phyloP scores from a whole-genome alignment of 768 basidiomycete species.

The Hypholoma fasciculare region DNA sequence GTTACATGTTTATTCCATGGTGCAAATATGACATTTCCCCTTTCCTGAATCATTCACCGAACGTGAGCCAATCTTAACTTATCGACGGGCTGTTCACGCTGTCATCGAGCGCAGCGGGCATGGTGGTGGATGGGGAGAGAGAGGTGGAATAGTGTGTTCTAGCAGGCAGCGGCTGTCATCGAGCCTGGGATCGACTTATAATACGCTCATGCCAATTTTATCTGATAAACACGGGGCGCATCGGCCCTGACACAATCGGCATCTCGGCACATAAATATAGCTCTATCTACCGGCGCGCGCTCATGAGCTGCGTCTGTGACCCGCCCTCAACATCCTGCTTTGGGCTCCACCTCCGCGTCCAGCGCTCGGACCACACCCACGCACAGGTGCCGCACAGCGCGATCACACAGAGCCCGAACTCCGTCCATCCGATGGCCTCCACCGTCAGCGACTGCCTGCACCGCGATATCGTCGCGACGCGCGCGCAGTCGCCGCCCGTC shows the following conservation, averaged over 20 bases:
- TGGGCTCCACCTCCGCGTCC: constrained; percentile 16
- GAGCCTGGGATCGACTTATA: neutral
- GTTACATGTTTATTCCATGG: too few relatives aligned
- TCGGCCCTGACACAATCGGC: neutral
- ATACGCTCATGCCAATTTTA: constrained; percentile 2
- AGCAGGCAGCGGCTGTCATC: neutral
- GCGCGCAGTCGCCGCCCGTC: constrained; percentile 57
- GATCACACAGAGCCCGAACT: constrained; percentile 60
- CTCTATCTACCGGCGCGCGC: constrained; percentile 10
- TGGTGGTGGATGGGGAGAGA: neutral
- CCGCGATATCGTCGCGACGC: constrained; percentile 52
- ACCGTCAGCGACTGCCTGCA: constrained; percentile 76
- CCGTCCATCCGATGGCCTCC: constrained; percentile 76
- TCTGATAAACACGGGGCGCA: constrained; percentile 8
- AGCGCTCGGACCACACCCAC: constrained; percentile 31
- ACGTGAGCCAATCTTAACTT: too few relatives aligned
- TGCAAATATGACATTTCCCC: too few relatives aligned
- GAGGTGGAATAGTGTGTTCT: neutral
- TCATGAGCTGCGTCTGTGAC: constrained; percentile 12
- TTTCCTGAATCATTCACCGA: too few relatives aligned
- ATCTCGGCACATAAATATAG: constrained; percentile 13
- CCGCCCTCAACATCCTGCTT: neutral
- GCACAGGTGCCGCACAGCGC: constrained; percentile 55
- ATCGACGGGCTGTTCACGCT: neutral
- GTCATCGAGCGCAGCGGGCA: neutral